Percentiles rank a stretch among this genome's conserved stretches.
phyloP scores from a whole-genome alignment of 352 stramenopile species.

The Phytophthora sp. region DNA sequence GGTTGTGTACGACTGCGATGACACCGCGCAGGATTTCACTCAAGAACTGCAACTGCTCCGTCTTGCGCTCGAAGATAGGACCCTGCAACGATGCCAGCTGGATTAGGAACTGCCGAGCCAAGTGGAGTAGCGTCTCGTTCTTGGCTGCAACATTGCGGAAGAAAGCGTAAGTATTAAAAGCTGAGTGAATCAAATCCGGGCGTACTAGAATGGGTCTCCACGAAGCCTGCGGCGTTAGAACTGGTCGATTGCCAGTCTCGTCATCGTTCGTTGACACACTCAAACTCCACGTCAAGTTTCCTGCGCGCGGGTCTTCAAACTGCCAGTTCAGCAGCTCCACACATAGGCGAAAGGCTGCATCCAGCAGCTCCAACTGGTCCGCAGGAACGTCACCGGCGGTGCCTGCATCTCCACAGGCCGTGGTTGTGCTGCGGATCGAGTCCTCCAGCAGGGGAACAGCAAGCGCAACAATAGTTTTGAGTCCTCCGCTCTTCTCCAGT shows the following conservation, averaged over 20 bases:
- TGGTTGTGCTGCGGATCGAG: slow-evolving; percentile 72
- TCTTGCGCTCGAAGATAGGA: slow-evolving; percentile 67
- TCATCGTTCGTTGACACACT: slow-evolving; percentile 42
- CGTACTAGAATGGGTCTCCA: slow-evolving; percentile 77
- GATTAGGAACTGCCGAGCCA: slow-evolving; percentile 80
- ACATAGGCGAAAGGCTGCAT: slow-evolving; percentile 77
- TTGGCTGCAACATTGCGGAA: slow-evolving; percentile 72
- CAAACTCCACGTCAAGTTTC: slow-evolving; percentile 78
- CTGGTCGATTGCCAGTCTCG: slow-evolving; percentile 38
- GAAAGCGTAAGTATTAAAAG: slow-evolving; percentile 87
- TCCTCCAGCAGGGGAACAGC: slow-evolving; percentile 74
- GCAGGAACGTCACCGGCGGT: slow-evolving; percentile 44
- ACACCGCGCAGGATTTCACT: slow-evolving; percentile 75
- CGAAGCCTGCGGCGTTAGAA: slow-evolving; percentile 63
- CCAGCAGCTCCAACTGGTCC: slow-evolving; percentile 76
- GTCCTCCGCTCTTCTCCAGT: slow-evolving; percentile 59
- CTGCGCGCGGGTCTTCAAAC: slow-evolving; percentile 54
- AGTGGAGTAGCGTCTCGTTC: slow-evolving; percentile 77
- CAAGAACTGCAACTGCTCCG: slow-evolving; percentile 71
- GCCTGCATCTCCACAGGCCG: slow-evolving; percentile 37
- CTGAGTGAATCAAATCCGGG: slow-evolving; percentile 80
- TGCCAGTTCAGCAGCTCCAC: slow-evolving; percentile 87
- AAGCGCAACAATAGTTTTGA: slow-evolving; percentile 69
- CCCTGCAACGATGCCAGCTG: slow-evolving; percentile 80
- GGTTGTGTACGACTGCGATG: slow-evolving; percentile 64